Conservation (phyloP, 1,284 basidiomycete species). For the Sporisorium iseilematis-ciliati region DNA sequence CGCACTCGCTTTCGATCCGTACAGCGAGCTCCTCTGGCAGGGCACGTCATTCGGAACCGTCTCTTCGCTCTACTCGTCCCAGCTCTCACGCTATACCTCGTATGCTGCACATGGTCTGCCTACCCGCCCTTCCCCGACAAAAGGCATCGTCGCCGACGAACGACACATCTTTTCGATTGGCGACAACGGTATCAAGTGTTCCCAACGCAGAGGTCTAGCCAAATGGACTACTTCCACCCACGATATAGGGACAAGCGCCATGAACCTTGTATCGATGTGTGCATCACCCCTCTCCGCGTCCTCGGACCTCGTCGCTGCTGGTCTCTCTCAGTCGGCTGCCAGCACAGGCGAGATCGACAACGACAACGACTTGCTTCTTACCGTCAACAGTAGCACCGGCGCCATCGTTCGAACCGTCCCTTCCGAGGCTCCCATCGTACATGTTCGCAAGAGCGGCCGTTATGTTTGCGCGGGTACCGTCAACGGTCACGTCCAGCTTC, state of each 20-base stretch:
- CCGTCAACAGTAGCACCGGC: slow-evolving; percentile 62
- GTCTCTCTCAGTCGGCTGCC: slow-evolving; percentile 47
- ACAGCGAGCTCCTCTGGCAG: slow-evolving; percentile 89
- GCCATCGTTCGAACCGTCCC: slow-evolving; percentile 55
- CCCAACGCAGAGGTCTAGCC: slow-evolving; percentile 69
- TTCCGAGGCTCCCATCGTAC: slow-evolving; percentile 63
- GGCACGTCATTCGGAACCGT: slow-evolving; percentile 82
- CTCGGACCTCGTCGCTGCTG: slow-evolving; percentile 65
- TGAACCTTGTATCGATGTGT: slow-evolving; percentile 64
- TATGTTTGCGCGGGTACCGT: slow-evolving; percentile 59
- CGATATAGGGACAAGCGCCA: slow-evolving; percentile 36
- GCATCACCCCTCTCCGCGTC: slow-evolving; percentile 58
- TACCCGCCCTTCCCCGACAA: slow-evolving; percentile 72
- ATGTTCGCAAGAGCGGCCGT: slow-evolving; percentile 58
- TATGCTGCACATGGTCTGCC: slow-evolving; percentile 74
- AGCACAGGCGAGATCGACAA: slow-evolving; percentile 45
- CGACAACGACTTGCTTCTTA: slow-evolving; percentile 57
- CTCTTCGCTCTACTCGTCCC: slow-evolving; percentile 79
- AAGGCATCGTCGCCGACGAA: slow-evolving; percentile 68
- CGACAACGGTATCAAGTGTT: slow-evolving; percentile 69
- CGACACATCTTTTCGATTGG: slow-evolving; percentile 69
- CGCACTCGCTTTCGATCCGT: slow-evolving; percentile 83
- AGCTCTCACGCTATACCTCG: slow-evolving; percentile 75
- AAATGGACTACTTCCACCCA: slow-evolving; percentile 65
- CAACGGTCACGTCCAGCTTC: slow-evolving; percentile 65